Evolutionary conservation across 1,284 basidiomycete genomes (phyloP).

Genomic region (Fistulina hepatica): DNA sequence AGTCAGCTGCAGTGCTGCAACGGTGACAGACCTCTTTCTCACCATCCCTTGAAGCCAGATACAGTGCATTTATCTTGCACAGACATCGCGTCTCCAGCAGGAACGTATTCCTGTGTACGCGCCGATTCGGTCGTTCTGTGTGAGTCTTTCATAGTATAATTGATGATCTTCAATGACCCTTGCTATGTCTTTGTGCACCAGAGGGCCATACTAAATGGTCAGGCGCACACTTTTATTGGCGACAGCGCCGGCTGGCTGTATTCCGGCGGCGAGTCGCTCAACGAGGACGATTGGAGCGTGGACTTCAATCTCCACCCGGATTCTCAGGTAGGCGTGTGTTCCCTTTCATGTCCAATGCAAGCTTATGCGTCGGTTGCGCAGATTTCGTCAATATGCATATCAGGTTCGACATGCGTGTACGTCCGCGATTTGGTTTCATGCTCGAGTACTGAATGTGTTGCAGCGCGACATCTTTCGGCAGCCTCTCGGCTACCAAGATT

Average conservation of each 20-base stretch:
- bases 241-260: constrained; percentile 44
- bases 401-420: constrained; percentile 39
- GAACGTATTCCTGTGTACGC: not conserved
- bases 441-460: constrained; percentile 2
- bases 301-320: constrained; percentile 31
- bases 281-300: constrained; percentile 25
- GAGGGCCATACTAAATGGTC: constrained; percentile 25
- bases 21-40: not conserved
- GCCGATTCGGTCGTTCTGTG: constrained; percentile 1
- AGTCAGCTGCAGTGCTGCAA: not conserved
- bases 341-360: constrained; percentile 2
- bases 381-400: constrained; percentile 45
- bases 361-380: constrained; percentile 16
- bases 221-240: constrained; percentile 31
- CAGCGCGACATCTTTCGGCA: constrained; percentile 43
- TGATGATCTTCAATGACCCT: not conserved
- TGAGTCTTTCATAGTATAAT: not conserved
- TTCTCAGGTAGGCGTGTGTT: constrained; percentile 24
- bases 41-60: not conserved
- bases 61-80: not conserved
- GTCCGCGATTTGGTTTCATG: constrained; percentile 13
- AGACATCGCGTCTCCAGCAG: not conserved
- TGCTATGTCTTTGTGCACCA: constrained; percentile 12
- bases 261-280: constrained; percentile 3
- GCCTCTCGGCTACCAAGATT: constrained; percentile 35